phyloP scores from a whole-genome alignment of 75 land plant species.

The Azolla pinnata region DNA sequence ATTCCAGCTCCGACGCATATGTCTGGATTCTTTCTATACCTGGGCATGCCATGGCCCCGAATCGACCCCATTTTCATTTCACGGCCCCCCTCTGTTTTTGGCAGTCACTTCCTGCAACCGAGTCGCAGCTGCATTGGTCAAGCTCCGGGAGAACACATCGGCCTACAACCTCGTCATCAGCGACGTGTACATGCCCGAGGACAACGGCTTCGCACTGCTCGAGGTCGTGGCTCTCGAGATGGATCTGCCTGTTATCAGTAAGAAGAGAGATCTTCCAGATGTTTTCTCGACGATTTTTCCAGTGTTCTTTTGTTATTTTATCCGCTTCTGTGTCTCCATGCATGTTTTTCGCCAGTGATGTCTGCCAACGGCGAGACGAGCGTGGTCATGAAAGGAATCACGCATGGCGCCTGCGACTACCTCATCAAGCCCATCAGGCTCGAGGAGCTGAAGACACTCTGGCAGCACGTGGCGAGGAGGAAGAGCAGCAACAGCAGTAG shows the following conservation, averaged over 20 bases:
- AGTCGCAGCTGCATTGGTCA: slow-evolving; percentile 23
- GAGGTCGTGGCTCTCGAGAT: slow-evolving; percentile 31
- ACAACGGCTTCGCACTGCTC: slow-evolving; percentile 38
- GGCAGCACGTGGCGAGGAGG: slow-evolving; percentile 80
- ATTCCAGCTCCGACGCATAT: too few species aligned
- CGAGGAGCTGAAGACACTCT: slow-evolving; percentile 77
- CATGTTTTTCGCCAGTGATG: slow-evolving; percentile 35
- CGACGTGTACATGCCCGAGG: slow-evolving; percentile 43
- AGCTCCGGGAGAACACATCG: slow-evolving; percentile 28
- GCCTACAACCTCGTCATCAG: slow-evolving; percentile 29
- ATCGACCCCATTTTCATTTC: too few species aligned
- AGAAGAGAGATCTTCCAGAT: too few species aligned
- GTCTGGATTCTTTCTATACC: too few species aligned
- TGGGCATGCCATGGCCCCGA: too few species aligned
- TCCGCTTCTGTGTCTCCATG: too few species aligned
- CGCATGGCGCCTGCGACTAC: slow-evolving; percentile 88
- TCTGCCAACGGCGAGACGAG: slow-evolving; percentile 57
- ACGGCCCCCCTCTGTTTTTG: too few species aligned
- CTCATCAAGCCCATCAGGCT: slow-evolving; percentile 72
- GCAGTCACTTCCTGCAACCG: slow-evolving; percentile 28
- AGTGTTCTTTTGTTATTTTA: too few species aligned
- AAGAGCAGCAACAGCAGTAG: too few species aligned
- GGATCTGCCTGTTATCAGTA: slow-evolving; percentile 39
- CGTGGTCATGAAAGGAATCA: slow-evolving; percentile 81
- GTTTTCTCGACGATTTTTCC: too few species aligned